Evolutionary conservation across 140 eudicot genomes (phyloP).

Genomic region (Stevia rebaudiana): DNA sequence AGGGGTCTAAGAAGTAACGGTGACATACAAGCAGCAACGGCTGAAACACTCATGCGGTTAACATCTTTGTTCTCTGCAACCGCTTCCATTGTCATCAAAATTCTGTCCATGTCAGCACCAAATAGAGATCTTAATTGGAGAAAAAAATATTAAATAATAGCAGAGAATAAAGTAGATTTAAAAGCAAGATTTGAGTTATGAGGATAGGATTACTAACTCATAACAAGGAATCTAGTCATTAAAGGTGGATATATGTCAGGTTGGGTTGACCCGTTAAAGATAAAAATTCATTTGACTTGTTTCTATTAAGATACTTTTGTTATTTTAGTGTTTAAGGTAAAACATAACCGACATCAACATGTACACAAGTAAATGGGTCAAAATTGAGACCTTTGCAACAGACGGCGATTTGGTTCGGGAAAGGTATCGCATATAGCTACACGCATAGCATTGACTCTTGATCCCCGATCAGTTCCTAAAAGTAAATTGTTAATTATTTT

Average conservation of each 20-base stretch:
- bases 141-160: background rate
- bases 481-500: constrained; percentile 2
- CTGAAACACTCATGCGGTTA: constrained; percentile 86
- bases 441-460: constrained; percentile 69
- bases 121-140: constrained; percentile 2
- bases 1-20: constrained; percentile 97
- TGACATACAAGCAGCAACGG: constrained; percentile 99
- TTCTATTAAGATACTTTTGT: background rate
- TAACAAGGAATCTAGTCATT: background rate
- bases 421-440: constrained; percentile 87
- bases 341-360: background rate
- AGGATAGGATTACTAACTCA: background rate
- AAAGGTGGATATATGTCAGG: background rate
- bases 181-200: background rate
- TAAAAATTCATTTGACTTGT: background rate
- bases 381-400: constrained; percentile 67
- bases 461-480: constrained; percentile 79
- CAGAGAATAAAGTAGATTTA: background rate
- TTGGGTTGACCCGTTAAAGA: background rate
- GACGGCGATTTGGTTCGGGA: constrained; percentile 97
- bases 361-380: background rate
- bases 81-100: constrained; percentile 79
- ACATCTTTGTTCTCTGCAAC: constrained; percentile 69
- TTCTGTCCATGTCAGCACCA: constrained; percentile 41
- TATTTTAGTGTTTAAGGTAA: background rate